Percentiles rank a stretch among this genome's conserved stretches.
phyloP scores from a whole-genome alignment of 495 filamentous ascomycete genomes.

The Venustampulla echinocandica region DNA sequence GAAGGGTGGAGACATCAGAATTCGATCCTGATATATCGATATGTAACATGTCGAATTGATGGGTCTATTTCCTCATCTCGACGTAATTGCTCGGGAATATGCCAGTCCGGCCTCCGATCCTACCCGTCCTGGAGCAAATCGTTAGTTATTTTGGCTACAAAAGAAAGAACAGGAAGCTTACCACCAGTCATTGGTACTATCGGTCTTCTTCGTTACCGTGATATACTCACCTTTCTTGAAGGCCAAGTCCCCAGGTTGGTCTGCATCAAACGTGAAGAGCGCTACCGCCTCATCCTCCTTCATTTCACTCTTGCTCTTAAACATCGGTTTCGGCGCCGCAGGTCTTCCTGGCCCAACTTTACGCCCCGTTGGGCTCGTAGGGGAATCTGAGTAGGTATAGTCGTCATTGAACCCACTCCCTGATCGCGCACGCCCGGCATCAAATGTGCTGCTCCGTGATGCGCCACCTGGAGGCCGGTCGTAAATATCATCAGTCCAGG shows the following conservation, averaged over 20 bases:
- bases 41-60: background rate
- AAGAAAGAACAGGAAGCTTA: constrained; percentile 30
- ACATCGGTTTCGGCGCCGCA: constrained; percentile 80
- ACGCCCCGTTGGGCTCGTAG: constrained; percentile 28
- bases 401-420: constrained; percentile 39
- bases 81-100: constrained; percentile 52
- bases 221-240: constrained; percentile 98
- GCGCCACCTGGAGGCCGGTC: constrained; percentile 47
- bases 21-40: background rate
- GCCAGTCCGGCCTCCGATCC: constrained; percentile 42
- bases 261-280: constrained; percentile 85
- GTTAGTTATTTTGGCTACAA: constrained; percentile 15
- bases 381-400: constrained; percentile 50
- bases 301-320: constrained; percentile 53
- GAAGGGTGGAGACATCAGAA: background rate
- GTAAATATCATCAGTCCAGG: constrained; percentile 87
- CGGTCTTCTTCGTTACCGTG: constrained; percentile 94
- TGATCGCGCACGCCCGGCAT: constrained; percentile 26
- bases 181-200: constrained; percentile 88
- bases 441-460: constrained; percentile 36
- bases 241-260: constrained; percentile 83
- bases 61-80: constrained; percentile 34
- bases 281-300: constrained; percentile 82
- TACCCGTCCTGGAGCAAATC: constrained; percentile 39
- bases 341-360: constrained; percentile 55